Base-by-base conservation (phyloP, 225 moss, liverwort and hornwort species). In the Anthoceros angustus region DNA sequence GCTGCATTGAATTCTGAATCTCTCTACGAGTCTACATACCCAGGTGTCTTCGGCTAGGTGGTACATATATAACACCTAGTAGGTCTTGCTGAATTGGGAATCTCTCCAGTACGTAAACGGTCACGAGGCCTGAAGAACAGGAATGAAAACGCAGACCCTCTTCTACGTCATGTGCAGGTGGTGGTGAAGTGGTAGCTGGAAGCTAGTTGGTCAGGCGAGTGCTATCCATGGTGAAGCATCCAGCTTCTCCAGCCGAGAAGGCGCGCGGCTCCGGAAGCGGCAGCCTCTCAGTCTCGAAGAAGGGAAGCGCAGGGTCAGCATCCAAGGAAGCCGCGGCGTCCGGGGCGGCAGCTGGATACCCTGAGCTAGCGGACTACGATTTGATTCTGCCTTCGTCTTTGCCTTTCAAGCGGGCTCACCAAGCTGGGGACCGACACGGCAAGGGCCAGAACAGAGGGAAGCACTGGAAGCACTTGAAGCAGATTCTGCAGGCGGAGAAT, bases 391-490 rank as follows among this genome's bases (percentile, higher is more conserved):
- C 86, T 12, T 69, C 89, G 42, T 86, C 89, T 62, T 70, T 98
- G 42, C 81, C 89, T 38, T 98, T 98, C 66, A 98, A 98, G 76
- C 80, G 81, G 50, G 81, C 84, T 12, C 92, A 89, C 67, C 74
- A 85, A 41, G 72, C 82, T 18, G 55, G 55, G 10, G 98, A 92
- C 66, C 87, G 92, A 11, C 92, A 92, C 46, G 88, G 87, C 0
- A 98, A 89, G 70, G 89, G 98, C 23, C 89, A 92, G 68, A 89
- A 82, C 70, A 85, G 92, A 68, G 92, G 92, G 38, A 87, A 89
- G 39, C 98, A 98, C 70, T 98, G 98, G 92, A 92, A 92, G 77
- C 98, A 98, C 42, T 72, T 89, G 67, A 92, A 98, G 84, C 98
- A 89, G 78, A 98, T 98, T 26, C 78, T 92, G 62, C 98, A 98